A percentile compares a stretch with the other conserved stretches of the same genome.
These are phyloP conservation scores for Ophiocordyceps camponoti-rufipedis DNA, from an alignment of 2,329 filamentous ascomycete genomes.

Conservation along the genomic window DNA sequence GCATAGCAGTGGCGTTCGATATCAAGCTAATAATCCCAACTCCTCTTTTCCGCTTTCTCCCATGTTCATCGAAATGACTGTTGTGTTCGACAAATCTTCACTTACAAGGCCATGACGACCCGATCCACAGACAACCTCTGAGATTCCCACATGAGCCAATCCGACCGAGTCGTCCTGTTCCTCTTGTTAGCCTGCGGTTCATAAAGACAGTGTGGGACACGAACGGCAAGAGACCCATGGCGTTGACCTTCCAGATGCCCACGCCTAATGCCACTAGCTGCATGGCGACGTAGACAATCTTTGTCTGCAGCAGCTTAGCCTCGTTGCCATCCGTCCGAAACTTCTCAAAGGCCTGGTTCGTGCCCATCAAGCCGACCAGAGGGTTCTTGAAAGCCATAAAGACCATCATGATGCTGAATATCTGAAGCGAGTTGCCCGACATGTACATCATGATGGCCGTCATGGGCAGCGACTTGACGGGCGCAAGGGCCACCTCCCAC, in stretches of 20 bases:
- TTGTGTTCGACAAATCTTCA: neutral
- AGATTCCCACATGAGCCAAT: constrained; percentile 93
- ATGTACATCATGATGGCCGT: constrained; percentile 99
- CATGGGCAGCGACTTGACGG: constrained; percentile 91
- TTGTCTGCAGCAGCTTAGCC: constrained; percentile 59
- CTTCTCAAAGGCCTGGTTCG: constrained; percentile 75
- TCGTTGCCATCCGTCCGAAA: constrained; percentile 73
- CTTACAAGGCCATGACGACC: constrained; percentile 33
- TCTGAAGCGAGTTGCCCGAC: constrained; percentile 95
- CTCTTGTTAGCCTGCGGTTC: neutral
- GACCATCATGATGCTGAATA: constrained; percentile 99
- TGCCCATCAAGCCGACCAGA: constrained; percentile 63
- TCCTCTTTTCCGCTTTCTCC: neutral
- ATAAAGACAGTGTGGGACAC: constrained; percentile 15
- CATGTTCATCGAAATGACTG: neutral
- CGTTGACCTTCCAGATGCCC: constrained; percentile 92
- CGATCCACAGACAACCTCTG: constrained; percentile 51
- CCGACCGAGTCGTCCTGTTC: constrained; percentile 72
- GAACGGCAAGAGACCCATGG: constrained; percentile 85
- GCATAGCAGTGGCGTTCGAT: constrained; percentile 4
- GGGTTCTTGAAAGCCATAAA: constrained; percentile 98
- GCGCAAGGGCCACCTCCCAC: constrained; percentile 89
- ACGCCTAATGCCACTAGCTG: constrained; percentile 69
- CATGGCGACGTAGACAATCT: constrained; percentile 73
- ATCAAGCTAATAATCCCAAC: neutral